Evolutionary conservation across 345 rosid genomes (phyloP).

Genomic region (Microthlaspi erraticum): DNA sequence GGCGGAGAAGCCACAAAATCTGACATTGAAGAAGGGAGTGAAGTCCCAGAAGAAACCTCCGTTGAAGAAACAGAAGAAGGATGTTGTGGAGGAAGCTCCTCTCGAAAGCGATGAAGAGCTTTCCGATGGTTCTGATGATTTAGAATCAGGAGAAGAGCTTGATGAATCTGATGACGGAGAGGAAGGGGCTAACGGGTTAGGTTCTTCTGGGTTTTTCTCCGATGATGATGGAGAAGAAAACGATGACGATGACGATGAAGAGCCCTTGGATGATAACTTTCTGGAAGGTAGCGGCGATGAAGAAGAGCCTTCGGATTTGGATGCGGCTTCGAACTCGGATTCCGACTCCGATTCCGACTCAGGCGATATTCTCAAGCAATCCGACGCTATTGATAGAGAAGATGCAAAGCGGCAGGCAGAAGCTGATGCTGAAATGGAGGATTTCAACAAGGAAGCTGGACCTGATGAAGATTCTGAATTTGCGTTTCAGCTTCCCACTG

Average conservation of each 20-base stretch:
- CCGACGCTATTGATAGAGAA: slow-evolving; percentile 58
- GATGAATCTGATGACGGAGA: slow-evolving; percentile 48
- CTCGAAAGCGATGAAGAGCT: slow-evolving; percentile 47
- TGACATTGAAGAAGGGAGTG: slow-evolving; percentile 54
- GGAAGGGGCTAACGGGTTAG: slow-evolving; percentile 18
- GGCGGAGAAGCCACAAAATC: slow-evolving; percentile 46
- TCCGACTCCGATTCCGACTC: slow-evolving; percentile 76
- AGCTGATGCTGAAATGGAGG: slow-evolving; percentile 61
- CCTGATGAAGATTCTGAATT: slow-evolving; percentile 48
- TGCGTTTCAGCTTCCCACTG: slow-evolving; percentile 81
- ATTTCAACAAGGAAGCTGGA: slow-evolving; percentile 51
- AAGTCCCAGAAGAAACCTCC: slow-evolving; percentile 48
- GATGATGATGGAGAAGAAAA: slow-evolving; percentile 39
- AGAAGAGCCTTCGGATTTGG: slow-evolving; percentile 50
- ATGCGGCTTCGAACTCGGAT: slow-evolving; percentile 43
- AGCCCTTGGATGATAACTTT: slow-evolving; percentile 38
- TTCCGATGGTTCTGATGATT: slow-evolving; percentile 59
- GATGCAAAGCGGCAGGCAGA: slow-evolving; percentile 53
- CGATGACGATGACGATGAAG: slow-evolving; percentile 40
- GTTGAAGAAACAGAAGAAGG: slow-evolving; percentile 64
- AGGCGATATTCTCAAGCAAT: slow-evolving; percentile 56
- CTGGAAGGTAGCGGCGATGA: slow-evolving; percentile 45
- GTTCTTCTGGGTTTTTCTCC: slow-evolving; percentile 32
- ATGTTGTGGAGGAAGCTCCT: slow-evolving; percentile 45
- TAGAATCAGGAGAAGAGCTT: slow-evolving; percentile 49